phyloP scores from a whole-genome alignment of 2,329 filamentous ascomycete species.

The Epicoccum sorghinum region DNA sequence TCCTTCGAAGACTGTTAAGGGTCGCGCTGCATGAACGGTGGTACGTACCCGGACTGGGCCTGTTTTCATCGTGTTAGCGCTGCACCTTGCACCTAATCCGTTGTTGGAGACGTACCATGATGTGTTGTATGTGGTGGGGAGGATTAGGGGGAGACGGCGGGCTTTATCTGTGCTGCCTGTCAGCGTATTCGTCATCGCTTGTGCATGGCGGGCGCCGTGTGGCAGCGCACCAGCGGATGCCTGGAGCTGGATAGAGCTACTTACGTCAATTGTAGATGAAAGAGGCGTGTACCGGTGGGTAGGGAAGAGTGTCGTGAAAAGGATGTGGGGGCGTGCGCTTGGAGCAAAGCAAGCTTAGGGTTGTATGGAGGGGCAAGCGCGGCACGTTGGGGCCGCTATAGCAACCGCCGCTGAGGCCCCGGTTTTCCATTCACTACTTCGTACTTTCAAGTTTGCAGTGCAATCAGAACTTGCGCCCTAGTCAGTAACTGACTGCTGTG shows the following conservation, averaged over 20 bases:
- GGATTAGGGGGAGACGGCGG: slow-evolving; percentile 27
- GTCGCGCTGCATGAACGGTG: slow-evolving; percentile 18
- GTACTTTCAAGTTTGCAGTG: too few species aligned
- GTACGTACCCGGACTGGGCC: slow-evolving; percentile 54
- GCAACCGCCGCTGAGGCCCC: slow-evolving; percentile 19
- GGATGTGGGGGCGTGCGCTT: slow-evolving; percentile 31
- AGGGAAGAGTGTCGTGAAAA: slow-evolving; percentile 25
- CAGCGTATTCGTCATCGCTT: slow-evolving; percentile 44
- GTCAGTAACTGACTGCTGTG: neutral
- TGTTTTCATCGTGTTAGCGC: slow-evolving; percentile 31
- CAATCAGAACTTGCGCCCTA: too few species aligned
- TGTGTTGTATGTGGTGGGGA: slow-evolving; percentile 33
- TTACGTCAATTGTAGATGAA: slow-evolving; percentile 37
- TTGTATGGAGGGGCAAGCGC: slow-evolving; percentile 15
- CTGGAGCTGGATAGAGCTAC: slow-evolving; percentile 21
- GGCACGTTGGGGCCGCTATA: slow-evolving; percentile 24
- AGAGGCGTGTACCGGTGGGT: slow-evolving; percentile 24
- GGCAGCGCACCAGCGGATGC: slow-evolving; percentile 21
- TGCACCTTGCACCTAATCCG: neutral
- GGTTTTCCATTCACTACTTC: too few species aligned
- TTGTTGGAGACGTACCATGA: slow-evolving; percentile 40
- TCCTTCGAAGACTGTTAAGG: slow-evolving; percentile 17
- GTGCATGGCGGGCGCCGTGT: slow-evolving; percentile 19
- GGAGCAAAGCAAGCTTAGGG: slow-evolving; percentile 6
- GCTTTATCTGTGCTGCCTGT: slow-evolving; percentile 47